Evolutionary conservation across 768 basidiomycete genomes (phyloP).

Genomic region (Boletus bicolor): DNA sequence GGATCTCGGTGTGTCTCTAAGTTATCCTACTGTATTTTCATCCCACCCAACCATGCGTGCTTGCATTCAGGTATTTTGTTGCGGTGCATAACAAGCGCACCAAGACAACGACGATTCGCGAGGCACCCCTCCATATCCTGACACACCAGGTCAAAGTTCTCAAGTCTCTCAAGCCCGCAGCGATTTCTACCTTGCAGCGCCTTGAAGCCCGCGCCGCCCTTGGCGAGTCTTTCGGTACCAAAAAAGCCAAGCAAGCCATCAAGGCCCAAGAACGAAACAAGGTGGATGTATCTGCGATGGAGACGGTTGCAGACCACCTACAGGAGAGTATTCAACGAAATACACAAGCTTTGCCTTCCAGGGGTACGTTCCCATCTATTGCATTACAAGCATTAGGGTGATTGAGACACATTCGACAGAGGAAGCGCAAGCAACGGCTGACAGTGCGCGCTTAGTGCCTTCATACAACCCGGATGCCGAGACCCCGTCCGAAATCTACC

Average conservation of each 20-base stretch:
- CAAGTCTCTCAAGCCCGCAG: conserved; percentile 55
- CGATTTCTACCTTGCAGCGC: conserved; percentile 48
- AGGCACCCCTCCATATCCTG: conserved; percentile 65
- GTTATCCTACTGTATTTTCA: background rate
- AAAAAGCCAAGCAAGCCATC: conserved; percentile 87
- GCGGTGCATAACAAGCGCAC: conserved; percentile 79
- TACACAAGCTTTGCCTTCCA: conserved; percentile 63
- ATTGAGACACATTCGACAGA: conserved; percentile 39
- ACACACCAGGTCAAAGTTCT: conserved; percentile 81
- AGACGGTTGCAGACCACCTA: conserved; percentile 74
- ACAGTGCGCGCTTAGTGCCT: conserved; percentile 73
- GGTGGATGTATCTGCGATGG: conserved; percentile 86
- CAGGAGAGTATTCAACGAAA: conserved; percentile 80
- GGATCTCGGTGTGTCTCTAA: conserved; percentile 63
- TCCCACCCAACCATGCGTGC: background rate
- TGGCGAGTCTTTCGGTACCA: conserved; percentile 91
- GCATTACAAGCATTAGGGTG: background rate
- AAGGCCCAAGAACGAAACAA: conserved; percentile 84
- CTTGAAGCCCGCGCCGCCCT: conserved; percentile 70
- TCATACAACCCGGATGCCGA: conserved; percentile 63
- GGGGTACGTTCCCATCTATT: conserved; percentile 46
- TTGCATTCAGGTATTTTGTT: conserved; percentile 64
- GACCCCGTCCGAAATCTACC: conserved; percentile 71
- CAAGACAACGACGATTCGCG: conserved; percentile 64
- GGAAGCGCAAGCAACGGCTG: conserved; percentile 59